Conservation (phyloP, 2,329 filamentous ascomycete species). For the Microsporum canis region DNA sequence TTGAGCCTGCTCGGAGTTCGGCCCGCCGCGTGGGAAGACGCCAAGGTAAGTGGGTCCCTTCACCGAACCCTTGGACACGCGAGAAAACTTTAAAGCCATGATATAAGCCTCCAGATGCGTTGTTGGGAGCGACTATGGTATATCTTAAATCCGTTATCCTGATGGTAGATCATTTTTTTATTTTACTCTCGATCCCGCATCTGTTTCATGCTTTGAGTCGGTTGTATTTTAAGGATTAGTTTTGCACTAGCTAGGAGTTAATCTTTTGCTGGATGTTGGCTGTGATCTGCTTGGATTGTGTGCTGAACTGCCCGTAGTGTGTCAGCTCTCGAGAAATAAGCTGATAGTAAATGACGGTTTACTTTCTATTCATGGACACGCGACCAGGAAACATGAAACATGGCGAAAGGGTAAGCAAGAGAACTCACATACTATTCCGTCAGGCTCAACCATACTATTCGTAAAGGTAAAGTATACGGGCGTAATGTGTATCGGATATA, state of each 20-base stretch:
- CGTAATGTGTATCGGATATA: not conserved
- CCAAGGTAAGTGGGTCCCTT: not conserved
- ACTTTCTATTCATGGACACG: not conserved
- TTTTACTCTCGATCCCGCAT: not conserved
- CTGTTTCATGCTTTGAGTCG: not conserved
- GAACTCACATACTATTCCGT: not conserved
- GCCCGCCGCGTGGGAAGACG: conserved; percentile 1
- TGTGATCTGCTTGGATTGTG: not conserved
- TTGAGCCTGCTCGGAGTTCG: not conserved
- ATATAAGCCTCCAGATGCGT: not conserved
- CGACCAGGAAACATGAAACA: not conserved
- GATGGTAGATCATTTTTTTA: not conserved
- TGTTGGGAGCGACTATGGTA: not conserved
- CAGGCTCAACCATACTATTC: not conserved
- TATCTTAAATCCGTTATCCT: not conserved
- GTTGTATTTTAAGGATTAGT: not conserved
- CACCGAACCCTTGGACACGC: not conserved
- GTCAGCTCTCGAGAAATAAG: not conserved
- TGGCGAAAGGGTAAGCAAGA: not conserved
- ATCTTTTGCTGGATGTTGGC: not conserved
- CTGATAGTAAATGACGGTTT: not conserved
- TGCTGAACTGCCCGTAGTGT: not conserved
- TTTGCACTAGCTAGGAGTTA: not conserved
- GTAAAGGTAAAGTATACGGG: not conserved
- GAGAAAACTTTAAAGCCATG: not conserved